Conservation (phyloP, 2,329 filamentous ascomycete genomes). For the Sporothrix pseudoabietina region DNA sequence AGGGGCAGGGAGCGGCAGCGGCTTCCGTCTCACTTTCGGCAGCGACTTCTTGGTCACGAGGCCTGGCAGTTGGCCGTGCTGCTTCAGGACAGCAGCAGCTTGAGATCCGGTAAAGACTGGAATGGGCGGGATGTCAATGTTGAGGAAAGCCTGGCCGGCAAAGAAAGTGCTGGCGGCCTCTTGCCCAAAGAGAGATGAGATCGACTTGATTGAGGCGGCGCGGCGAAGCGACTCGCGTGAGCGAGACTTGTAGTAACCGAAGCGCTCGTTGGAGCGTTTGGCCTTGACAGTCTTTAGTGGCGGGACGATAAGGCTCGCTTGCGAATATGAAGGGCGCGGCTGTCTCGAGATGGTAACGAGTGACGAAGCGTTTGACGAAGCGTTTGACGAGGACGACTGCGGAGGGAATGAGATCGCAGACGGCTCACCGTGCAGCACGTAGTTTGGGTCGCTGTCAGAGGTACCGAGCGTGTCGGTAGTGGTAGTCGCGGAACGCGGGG, state of each 20-base stretch:
- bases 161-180: conserved; percentile 49
- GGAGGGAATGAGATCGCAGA: conserved; percentile 39
- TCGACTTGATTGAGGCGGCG: conserved; percentile 50
- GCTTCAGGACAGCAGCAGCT: background rate
- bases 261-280: conserved; percentile 52
- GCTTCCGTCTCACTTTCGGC: conserved; percentile 32
- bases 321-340: conserved; percentile 55
- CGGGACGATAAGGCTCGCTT: conserved; percentile 62
- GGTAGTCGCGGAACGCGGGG: conserved; percentile 35
- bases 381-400: conserved; percentile 38
- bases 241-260: conserved; percentile 53
- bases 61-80: conserved; percentile 17
- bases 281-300: conserved; percentile 54
- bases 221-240: conserved; percentile 58
- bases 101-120: conserved; percentile 37
- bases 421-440: conserved; percentile 53
- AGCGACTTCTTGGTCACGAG: conserved; percentile 26
- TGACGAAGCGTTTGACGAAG: conserved; percentile 40
- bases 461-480: conserved; percentile 42
- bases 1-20: conserved; percentile 30
- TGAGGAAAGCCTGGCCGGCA: conserved; percentile 46
- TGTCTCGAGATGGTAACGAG: conserved; percentile 41
- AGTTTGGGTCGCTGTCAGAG: conserved; percentile 53
- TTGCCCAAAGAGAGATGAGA: conserved; percentile 55
- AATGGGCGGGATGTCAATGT: conserved; percentile 41